These are phyloP conservation scores for Cystobasidium sp. DNA, from an alignment of 1,284 basidiomycete species.

Conservation along the genomic window DNA sequence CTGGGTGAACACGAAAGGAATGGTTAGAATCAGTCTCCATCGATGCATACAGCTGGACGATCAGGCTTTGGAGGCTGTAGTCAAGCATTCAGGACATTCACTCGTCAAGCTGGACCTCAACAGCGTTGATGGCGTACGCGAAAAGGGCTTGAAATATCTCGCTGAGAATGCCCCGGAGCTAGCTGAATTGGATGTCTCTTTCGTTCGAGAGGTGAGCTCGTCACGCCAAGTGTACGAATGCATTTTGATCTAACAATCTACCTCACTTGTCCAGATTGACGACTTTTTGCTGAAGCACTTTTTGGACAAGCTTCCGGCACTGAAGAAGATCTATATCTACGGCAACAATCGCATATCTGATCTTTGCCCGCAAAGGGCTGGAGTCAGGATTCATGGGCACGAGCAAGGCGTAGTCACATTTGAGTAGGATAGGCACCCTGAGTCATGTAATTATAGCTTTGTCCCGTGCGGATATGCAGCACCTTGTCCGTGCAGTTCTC, in stretches of 20 bases:
- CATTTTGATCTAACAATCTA: not conserved
- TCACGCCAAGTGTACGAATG: too few relatives aligned
- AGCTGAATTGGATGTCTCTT: constrained; percentile 76
- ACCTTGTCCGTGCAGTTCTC: too few relatives aligned
- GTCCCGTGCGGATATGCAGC: not conserved
- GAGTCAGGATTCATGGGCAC: constrained; percentile 37
- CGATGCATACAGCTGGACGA: constrained; percentile 62
- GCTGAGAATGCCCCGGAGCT: constrained; percentile 63
- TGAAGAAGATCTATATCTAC: constrained; percentile 55
- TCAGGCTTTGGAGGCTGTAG: constrained; percentile 67
- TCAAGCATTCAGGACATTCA: constrained; percentile 70
- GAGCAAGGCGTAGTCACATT: constrained; percentile 41
- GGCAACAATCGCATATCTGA: constrained; percentile 55
- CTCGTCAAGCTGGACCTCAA: constrained; percentile 76
- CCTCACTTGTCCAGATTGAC: constrained; percentile 58
- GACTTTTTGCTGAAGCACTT: constrained; percentile 78
- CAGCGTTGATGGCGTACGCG: constrained; percentile 69
- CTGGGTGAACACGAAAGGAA: constrained; percentile 57
- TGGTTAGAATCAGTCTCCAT: constrained; percentile 54
- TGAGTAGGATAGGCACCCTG: not conserved
- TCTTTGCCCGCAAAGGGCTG: constrained; percentile 47
- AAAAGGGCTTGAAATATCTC: constrained; percentile 65
- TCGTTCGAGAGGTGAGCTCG: constrained; percentile 70
- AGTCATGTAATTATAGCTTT: not conserved
- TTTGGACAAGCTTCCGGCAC: constrained; percentile 60